phyloP scores from a whole-genome alignment of 805 yeast genomes.

The Teunomyces lycoperdinae region DNA sequence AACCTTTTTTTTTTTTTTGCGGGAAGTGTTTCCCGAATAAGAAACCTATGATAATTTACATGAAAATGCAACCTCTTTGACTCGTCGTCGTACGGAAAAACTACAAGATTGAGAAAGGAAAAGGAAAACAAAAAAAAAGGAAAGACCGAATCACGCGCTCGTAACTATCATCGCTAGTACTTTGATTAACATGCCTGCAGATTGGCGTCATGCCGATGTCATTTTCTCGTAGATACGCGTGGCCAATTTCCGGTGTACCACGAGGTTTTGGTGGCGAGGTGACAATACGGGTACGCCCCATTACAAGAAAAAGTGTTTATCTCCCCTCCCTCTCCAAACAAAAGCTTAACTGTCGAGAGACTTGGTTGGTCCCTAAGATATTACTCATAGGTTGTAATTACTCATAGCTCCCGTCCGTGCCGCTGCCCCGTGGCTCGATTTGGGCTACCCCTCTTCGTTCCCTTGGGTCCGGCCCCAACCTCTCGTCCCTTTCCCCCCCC shows the following conservation, averaged over 20 bases:
- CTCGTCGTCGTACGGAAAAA: no score
- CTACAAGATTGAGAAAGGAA: not conserved
- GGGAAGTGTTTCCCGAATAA: no score
- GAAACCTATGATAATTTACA: no score
- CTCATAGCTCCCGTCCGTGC: not conserved
- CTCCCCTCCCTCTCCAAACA: no score
- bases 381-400: not conserved
- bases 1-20: not conserved
- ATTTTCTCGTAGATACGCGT: no score
- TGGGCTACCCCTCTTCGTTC: not conserved
- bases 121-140: not conserved
- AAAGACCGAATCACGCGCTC: not conserved
- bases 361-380: no score
- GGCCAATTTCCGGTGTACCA: no score
- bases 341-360: no score
- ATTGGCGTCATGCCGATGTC: not conserved
- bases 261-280: no score
- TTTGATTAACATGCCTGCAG: not conserved
- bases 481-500: not conserved
- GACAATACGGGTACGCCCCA: no score
- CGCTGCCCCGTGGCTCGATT: not conserved
- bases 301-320: no score
- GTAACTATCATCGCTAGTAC: not conserved
- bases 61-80: no score
- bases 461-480: conserved; percentile 1